Percentiles rank a stretch among this genome's conserved stretches.
Evolutionary conservation across 192 early-diverging fungal genomes (phyloP).

Genomic region (Backusella luteola): DNA sequence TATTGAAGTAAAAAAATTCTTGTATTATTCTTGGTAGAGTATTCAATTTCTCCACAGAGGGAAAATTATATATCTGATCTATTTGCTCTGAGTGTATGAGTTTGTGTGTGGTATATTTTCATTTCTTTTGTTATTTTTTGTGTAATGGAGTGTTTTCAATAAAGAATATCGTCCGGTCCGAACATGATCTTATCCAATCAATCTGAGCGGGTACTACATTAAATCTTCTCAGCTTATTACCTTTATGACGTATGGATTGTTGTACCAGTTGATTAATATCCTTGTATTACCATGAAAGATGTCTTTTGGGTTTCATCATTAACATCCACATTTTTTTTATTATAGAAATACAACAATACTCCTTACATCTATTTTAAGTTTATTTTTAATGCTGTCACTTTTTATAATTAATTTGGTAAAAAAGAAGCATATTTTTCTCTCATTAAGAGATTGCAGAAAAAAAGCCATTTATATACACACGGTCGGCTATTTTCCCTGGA

Average conservation of each 20-base stretch:
- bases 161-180: neutral
- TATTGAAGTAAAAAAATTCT: neutral
- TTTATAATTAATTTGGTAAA: neutral
- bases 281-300: neutral
- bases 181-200: neutral
- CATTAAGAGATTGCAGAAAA: neutral
- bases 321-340: neutral
- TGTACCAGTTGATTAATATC: constrained; percentile 4
- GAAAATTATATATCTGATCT: neutral
- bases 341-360: neutral
- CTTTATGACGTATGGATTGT: neutral
- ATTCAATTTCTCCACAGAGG: neutral
- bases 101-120: neutral
- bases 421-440: neutral
- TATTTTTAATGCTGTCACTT: neutral
- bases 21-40: neutral
- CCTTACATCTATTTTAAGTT: neutral
- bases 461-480: neutral
- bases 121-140: neutral
- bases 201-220: neutral
- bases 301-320: neutral
- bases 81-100: neutral
- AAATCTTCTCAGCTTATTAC: neutral
- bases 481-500: neutral
- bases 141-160: neutral